phyloP scores from a whole-genome alignment of 192 early-diverging fungal genomes.

The Linnemannia exigua region DNA sequence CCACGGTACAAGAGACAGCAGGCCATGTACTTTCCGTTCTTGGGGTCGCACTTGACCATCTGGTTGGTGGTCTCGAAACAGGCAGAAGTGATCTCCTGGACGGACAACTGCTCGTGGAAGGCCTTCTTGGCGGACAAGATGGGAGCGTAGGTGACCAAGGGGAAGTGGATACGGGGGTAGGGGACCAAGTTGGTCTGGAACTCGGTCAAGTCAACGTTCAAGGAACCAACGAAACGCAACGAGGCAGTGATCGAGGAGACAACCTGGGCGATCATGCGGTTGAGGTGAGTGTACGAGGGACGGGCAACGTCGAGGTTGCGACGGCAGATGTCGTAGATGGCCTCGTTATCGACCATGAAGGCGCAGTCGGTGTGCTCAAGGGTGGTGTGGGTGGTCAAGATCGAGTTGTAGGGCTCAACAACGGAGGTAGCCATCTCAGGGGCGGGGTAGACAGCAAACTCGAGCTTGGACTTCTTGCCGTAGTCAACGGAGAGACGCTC shows the following conservation, averaged over 20 bases:
- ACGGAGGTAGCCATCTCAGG: conserved; percentile 98
- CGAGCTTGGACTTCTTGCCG: conserved; percentile 99
- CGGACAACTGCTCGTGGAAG: conserved; percentile 94
- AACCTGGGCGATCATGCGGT: conserved; percentile 98
- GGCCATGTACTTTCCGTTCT: conserved; percentile 99
- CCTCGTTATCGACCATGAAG: conserved; percentile 99
- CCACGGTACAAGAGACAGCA: conserved; percentile 99
- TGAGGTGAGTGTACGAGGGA: conserved; percentile 98
- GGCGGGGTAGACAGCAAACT: conserved; percentile 99
- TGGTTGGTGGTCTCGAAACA: conserved; percentile 99
- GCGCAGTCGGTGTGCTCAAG: conserved; percentile 99
- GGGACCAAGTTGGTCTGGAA: conserved; percentile 99
- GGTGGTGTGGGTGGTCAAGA: conserved; percentile 99
- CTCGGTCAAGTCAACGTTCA: conserved; percentile 99
- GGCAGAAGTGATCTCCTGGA: conserved; percentile 94
- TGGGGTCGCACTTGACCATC: conserved; percentile 99
- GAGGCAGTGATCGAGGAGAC: conserved; percentile 99
- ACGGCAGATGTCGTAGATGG: conserved; percentile 99
- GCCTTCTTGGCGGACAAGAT: conserved; percentile 97
- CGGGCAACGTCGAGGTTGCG: conserved; percentile 98
- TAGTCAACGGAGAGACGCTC: conserved; percentile 99
- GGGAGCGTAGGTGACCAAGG: conserved; percentile 97
- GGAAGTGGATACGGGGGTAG: conserved; percentile 99
- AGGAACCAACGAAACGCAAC: conserved; percentile 98
- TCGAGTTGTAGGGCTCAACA: conserved; percentile 99